Base-by-base conservation (phyloP, 1,139 yeast species). In the Geotrichum bryndzae region DNA sequence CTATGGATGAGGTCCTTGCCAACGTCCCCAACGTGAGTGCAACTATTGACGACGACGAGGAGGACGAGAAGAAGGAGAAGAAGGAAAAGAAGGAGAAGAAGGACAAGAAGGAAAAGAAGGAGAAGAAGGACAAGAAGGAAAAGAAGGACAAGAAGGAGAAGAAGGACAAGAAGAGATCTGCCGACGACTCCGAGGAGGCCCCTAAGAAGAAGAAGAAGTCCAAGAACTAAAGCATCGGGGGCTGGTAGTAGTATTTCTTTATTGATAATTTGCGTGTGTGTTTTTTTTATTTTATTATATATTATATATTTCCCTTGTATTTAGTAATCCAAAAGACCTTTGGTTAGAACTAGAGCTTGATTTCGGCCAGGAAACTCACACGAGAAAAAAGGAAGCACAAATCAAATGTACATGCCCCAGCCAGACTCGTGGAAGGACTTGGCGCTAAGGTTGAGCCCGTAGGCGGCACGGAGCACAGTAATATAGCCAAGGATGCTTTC, bases 1-100 rank as follows among this genome's bases (percentile, higher is more conserved):
- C 97, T 66, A 83, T 91, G 79, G 86, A 88, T 64, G 82, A 88
- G 73, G 77, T 77, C 7, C 72, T 77, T n/a, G 73, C 73, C 55
- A 78, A 78, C 65, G 87, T 85, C 63, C 66, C 71, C 54, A 78
- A 73, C 62, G 80, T 75, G 64, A 77, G 74, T 73, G 76, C 73
- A 22, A 84, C 80, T 80, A 81, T 69, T 73, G 73, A 77, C 72
- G 66, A 74, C 74, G 79, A 80, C 75, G 79, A 79, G 71, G 71
- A 66, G 23, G 69, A 59, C 33, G 66, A 60, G 33, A 61, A 61
- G 53, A 60, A 56, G 38, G 59, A 65, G 48, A 18, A 41, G 22
- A n/a, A 41, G 48, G 13, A 41, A 66, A 63, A 67, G 66, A 66
- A 66, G 46, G 63, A 68, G 65, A 66, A 68, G 68, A 72, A 73